Evolutionary conservation across 768 basidiomycete species (phyloP).

Genomic region (Lanmaoa rubissima): DNA sequence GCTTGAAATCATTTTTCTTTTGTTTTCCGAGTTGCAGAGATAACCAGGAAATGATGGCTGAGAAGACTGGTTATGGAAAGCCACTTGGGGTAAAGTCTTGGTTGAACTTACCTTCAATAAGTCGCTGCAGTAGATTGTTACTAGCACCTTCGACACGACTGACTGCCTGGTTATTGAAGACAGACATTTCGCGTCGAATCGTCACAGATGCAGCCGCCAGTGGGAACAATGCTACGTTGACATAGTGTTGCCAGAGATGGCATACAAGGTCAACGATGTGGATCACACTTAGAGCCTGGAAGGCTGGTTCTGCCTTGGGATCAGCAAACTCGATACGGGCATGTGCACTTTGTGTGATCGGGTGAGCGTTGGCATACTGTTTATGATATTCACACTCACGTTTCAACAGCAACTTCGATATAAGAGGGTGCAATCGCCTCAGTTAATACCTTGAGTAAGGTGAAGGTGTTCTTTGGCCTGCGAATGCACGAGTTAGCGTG

Average conservation of each 20-base stretch:
- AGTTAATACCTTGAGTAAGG: constrained; percentile 77
- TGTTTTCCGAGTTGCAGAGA: constrained; percentile 80
- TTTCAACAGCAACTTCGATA: constrained; percentile 88
- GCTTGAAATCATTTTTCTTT: constrained; percentile 96
- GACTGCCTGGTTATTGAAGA: constrained; percentile 87
- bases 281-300: constrained; percentile 65
- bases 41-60: constrained; percentile 76
- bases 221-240: constrained; percentile 86
- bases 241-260: constrained; percentile 96
- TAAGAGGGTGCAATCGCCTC: constrained; percentile 83
- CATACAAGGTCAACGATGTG: constrained; percentile 80
- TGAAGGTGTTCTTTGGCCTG: constrained; percentile 88
- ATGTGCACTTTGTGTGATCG: constrained; percentile 51
- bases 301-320: constrained; percentile 73
- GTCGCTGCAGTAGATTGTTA: constrained; percentile 75
- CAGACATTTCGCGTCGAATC: constrained; percentile 85
- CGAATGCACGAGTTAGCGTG: constrained; percentile 6
- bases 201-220: constrained; percentile 84
- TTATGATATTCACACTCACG: constrained; percentile 51
- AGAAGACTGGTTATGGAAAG: background rate
- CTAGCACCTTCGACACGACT: constrained; percentile 81
- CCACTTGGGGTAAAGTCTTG: background rate
- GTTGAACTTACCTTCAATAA: constrained; percentile 68
- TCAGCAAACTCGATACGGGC: constrained; percentile 72
- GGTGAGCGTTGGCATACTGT: background rate